A percentile compares a stretch with the other conserved stretches of the same genome.
Evolutionary conservation across 2,329 filamentous ascomycete species (phyloP).

Genomic region (Thielaviopsis cerberus): DNA sequence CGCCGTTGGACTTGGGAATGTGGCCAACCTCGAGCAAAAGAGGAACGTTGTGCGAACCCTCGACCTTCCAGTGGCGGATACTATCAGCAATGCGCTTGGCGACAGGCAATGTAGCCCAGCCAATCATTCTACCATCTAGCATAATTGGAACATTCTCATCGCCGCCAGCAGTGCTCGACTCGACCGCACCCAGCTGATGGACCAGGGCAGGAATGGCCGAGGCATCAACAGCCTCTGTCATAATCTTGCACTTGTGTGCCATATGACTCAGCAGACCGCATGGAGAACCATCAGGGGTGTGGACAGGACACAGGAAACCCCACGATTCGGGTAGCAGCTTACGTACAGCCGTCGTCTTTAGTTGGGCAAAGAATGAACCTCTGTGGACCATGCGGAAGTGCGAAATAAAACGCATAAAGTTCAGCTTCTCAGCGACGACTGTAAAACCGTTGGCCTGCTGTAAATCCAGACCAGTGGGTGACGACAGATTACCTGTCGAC

Average conservation of each 20-base stretch:
- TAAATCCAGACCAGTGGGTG: slow-evolving; percentile 77
- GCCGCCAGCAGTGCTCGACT: slow-evolving; percentile 56
- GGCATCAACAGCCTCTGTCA: slow-evolving; percentile 56
- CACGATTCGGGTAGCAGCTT: slow-evolving; percentile 92
- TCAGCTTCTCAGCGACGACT: slow-evolving; percentile 95
- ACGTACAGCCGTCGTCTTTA: slow-evolving; percentile 92
- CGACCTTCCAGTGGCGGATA: slow-evolving; percentile 86
- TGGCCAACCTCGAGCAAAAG: slow-evolving; percentile 78
- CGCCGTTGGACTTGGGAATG: slow-evolving; percentile 68
- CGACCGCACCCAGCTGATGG: slow-evolving; percentile 60
- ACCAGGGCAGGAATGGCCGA: slow-evolving; percentile 57
- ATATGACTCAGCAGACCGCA: slow-evolving; percentile 91
- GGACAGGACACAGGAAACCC: slow-evolving; percentile 93
- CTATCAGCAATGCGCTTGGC: slow-evolving; percentile 69
- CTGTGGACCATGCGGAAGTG: slow-evolving; percentile 98
- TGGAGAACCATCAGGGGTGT: slow-evolving; percentile 88
- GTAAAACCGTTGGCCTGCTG: slow-evolving; percentile 92
- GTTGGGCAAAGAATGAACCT: slow-evolving; percentile 93
- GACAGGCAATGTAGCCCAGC: slow-evolving; percentile 75
- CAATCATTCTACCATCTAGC: slow-evolving; percentile 74
- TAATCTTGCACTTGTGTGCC: slow-evolving; percentile 82
- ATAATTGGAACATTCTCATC: slow-evolving; percentile 77
- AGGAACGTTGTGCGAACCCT: slow-evolving; percentile 64
- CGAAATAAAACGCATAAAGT: slow-evolving; percentile 94
- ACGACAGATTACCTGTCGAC: slow-evolving; percentile 84